Conservation (phyloP, 2,329 filamentous ascomycete species). For the Cladophialophora psammophila region DNA sequence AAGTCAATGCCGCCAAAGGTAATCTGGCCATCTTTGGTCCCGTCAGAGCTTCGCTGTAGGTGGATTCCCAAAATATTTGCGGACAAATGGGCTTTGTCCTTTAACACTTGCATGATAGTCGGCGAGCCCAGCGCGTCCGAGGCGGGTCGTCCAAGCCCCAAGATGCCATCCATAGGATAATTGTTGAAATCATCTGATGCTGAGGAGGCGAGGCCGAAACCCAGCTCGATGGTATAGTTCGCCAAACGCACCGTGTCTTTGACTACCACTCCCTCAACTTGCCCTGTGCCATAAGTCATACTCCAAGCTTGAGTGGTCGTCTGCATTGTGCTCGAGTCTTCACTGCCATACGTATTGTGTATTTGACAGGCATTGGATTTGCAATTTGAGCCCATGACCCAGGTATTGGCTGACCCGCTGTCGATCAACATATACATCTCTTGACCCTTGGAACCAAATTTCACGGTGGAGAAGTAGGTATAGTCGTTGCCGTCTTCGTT, state of each 20-base stretch:
- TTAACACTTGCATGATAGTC: conserved; percentile 72
- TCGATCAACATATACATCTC: conserved; percentile 63
- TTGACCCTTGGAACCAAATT: conserved; percentile 58
- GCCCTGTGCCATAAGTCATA: conserved; percentile 79
- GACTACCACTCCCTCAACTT: conserved; percentile 71
- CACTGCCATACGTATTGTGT: conserved; percentile 73
- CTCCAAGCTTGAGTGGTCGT: conserved; percentile 63
- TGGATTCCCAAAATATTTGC: conserved; percentile 75
- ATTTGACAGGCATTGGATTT: conserved; percentile 68
- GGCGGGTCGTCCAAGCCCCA: conserved; percentile 74
- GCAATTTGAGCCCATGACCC: conserved; percentile 81
- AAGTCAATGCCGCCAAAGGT: conserved; percentile 76
- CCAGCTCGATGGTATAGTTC: conserved; percentile 67
- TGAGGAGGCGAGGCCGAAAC: conserved; percentile 75
- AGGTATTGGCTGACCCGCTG: conserved; percentile 70
- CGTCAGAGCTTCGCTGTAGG: conserved; percentile 71
- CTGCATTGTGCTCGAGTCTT: conserved; percentile 70
- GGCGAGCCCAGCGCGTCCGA: conserved; percentile 60
- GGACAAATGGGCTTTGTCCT: conserved; percentile 62
- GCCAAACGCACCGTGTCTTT: conserved; percentile 73
- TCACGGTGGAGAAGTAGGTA: conserved; percentile 61
- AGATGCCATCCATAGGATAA: conserved; percentile 87
- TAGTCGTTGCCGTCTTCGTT: conserved; percentile 62
- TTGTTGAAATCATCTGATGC: conserved; percentile 76
- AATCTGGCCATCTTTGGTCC: conserved; percentile 74